Conservation (phyloP, 1,284 basidiomycete species). For the Sphagnurus paluster region DNA sequence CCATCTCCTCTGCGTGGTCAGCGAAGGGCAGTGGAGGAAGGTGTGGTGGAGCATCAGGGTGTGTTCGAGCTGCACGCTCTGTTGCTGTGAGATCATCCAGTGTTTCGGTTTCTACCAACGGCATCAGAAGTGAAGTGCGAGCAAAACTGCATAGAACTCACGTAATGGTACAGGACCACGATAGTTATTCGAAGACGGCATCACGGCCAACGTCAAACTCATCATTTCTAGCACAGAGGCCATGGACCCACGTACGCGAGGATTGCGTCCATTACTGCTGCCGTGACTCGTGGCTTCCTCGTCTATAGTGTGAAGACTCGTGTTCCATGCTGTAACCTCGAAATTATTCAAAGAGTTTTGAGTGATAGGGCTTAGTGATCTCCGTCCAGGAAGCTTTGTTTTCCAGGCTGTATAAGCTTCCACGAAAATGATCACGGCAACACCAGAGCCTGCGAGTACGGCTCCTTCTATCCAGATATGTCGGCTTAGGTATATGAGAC, state of each 20-base stretch:
- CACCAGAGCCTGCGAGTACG: conserved; percentile 55
- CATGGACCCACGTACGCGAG: conserved; percentile 61
- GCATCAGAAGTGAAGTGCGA: conserved; percentile 4
- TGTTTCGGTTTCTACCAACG: conserved; percentile 60
- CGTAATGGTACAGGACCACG: conserved; percentile 66
- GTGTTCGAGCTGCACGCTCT: conserved; percentile 73
- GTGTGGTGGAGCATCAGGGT: conserved; percentile 75
- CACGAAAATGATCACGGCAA: conserved; percentile 54
- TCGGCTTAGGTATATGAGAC: conserved; percentile 68
- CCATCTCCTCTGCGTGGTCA: conserved; percentile 74
- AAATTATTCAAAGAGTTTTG: conserved; percentile 60
- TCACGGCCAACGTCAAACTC: conserved; percentile 70
- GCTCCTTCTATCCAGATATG: conserved; percentile 71
- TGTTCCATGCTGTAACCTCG: conserved; percentile 39
- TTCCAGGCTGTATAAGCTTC: conserved; percentile 56
- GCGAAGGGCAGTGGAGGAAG: conserved; percentile 68
- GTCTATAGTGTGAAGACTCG: conserved; percentile 37
- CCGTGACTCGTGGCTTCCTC: conserved; percentile 54
- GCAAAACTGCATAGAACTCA: conserved; percentile 37
- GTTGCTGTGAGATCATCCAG: conserved; percentile 78
- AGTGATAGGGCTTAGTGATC: conserved; percentile 55
- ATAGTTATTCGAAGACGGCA: conserved; percentile 56
- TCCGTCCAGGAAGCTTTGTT: conserved; percentile 46
- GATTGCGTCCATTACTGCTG: conserved; percentile 47
- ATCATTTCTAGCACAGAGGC: conserved; percentile 81